Evolutionary conservation across 352 stramenopile species (phyloP), one percentile per base, ranked within the genome.

Genomic region (Peronosclerospora sorghi): DNA sequence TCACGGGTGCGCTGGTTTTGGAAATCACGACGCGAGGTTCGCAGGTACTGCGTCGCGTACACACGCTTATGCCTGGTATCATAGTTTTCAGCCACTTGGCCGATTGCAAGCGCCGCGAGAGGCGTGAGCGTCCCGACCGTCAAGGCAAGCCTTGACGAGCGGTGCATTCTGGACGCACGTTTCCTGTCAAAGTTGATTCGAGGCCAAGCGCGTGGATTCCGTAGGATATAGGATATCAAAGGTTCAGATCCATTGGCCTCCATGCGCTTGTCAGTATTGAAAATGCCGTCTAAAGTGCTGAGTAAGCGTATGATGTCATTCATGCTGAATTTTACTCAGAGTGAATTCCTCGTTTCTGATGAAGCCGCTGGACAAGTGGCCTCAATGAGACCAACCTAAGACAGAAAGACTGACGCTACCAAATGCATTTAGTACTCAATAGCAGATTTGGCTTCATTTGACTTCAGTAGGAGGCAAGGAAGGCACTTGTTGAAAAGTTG

Each of bases 301-400:
- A n/a, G n/a, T n/a, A n/a, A 41, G 67, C 53, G 48, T 45, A 61
- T 88, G 76, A 88, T 88, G 73, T 84, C 45, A 61, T 85, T 88
- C 73, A 86, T 71, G 41, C 62, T 82, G 70, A 24, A 32, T 34
- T 51, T 37, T 58, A 34, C 30, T 36, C 68, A 83, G 70, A 89
- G 76, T 89, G 76, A 89, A 89, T 89, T 89, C 77, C 77, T 89
- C 77, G 77, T 86, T 89, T 86, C 77, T 89, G 77, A 89, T 60
- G 56, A 63, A 67, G 80, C 65, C 77, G 73, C 77, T 89, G 77
- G 55, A 77, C 60, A 88, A 88, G 76, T 62, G 73, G 64, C 65
- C 74, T 86, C 73, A 69, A 63, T 89, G 77, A 86, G 77, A 86
- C 77, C 64, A 89, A 83, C 65, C 44, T 67, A 78, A 69, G 74